Conservation (phyloP, 371 early-diverging fungal genomes). For the Encephalitozoon intestinalis region DNA sequence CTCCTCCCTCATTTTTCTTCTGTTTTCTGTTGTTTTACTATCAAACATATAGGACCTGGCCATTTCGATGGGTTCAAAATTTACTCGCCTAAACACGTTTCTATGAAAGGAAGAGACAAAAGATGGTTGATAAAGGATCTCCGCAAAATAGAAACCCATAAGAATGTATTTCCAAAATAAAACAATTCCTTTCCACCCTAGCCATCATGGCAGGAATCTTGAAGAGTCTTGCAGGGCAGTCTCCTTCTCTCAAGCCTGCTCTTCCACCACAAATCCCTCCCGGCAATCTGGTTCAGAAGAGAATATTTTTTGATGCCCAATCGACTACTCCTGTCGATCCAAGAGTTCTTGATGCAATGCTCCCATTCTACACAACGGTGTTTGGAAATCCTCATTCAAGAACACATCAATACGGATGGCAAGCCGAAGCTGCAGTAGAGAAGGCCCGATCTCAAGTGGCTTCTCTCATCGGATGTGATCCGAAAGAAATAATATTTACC, state of each 20-base stretch:
- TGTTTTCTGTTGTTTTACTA: slow-evolving; percentile 30
- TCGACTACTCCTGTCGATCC: slow-evolving; percentile 95
- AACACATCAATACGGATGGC: slow-evolving; percentile 96
- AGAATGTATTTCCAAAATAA: too few relatives aligned
- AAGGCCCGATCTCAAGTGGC: slow-evolving; percentile 79
- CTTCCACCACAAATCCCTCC: background rate
- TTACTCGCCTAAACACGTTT: background rate
- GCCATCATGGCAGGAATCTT: background rate
- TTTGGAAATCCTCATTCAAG: slow-evolving; percentile 96
- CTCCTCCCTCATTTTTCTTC: slow-evolving; percentile 44
- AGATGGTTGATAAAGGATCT: too few relatives aligned
- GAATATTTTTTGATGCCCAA: slow-evolving; percentile 85
- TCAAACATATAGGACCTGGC: slow-evolving; percentile 52
- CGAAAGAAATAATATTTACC: slow-evolving; percentile 94
- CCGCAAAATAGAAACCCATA: too few relatives aligned
- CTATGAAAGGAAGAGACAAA: background rate
- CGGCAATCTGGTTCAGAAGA: background rate
- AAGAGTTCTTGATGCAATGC: slow-evolving; percentile 87
- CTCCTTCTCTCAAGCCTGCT: too few relatives aligned
- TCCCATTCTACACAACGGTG: slow-evolving; percentile 79
- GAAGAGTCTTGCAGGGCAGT: background rate
- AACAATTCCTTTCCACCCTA: background rate
- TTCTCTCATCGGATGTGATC: slow-evolving; percentile 77
- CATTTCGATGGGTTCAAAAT: slow-evolving; percentile 37
- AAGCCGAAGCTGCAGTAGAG: slow-evolving; percentile 85